Evolutionary conservation across 2,329 filamentous ascomycete genomes (phyloP), one percentile per base, ranked within the genome.

Genomic region (Trichoderma breve): DNA sequence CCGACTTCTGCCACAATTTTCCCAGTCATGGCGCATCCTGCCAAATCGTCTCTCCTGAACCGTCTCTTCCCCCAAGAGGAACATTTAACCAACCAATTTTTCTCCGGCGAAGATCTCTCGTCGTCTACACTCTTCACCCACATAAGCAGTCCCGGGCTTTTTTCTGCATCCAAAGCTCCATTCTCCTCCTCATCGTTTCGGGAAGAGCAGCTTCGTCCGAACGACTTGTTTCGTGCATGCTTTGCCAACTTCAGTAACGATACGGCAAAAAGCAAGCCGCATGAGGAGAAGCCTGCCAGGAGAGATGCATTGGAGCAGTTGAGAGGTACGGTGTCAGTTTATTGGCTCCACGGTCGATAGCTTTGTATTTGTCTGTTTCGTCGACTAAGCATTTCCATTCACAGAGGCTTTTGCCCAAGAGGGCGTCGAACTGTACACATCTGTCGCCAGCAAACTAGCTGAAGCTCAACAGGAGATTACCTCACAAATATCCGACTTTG

Each of bases 101-200:
- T 8, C 34, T 64, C 71, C 0, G 53, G 47, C n/a, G 71, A 61
- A 15, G 66, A 43, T 30, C 24, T 24, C 1, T 76, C 74, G n/a
- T 75, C 77, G 1, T 77, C 77, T 0, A 78, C 75, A 0, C 65
- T 81, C 1, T 76, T 79, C 24, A 76, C 76, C 39, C 78, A 79
- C 8, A 75, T 81, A 14, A 76, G 77, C 11, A 79, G 76, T 14
- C 73, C 75, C 3, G 75, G 76, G 0, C 14, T 61, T 2, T 72
- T 74, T 3, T 67, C 73, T 0, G 43, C 72, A 3, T 21, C 14
- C 26, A 53, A 53, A 15, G 28, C 14, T 11, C 68, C 68, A 2
- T 18, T 43, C 4, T 15, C n/a, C 4, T 68, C 62, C 0, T 34
- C 69, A 1, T 55, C 71, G 4, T 57, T n/a, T 30, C 57, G 32